A percentile compares a stretch with the other conserved stretches of the same genome.
Evolutionary conservation across 2,329 filamentous ascomycete genomes (phyloP).

Genomic region (Microdochium trichocladiopsis): DNA sequence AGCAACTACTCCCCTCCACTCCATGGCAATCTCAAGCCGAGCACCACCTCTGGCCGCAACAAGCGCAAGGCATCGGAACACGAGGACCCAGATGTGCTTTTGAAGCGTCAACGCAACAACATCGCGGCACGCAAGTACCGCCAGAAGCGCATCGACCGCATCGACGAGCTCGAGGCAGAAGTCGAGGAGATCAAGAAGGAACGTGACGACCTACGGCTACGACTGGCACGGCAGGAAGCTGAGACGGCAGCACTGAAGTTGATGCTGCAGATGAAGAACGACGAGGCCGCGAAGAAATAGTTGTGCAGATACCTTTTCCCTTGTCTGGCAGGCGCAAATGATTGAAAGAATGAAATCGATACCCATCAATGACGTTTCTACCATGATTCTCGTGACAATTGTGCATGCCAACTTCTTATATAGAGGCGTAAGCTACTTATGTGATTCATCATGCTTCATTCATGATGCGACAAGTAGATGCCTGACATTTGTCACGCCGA

Average conservation of each 20-base stretch:
- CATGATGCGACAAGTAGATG: too few relatives aligned
- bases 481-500: too few relatives aligned
- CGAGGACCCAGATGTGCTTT: constrained; percentile 20
- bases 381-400: too few relatives aligned
- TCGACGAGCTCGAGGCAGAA: constrained; percentile 52
- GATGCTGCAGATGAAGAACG: constrained; percentile 28
- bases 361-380: too few relatives aligned
- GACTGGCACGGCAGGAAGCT: constrained; percentile 57
- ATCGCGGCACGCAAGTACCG: constrained; percentile 66
- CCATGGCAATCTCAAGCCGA: background rate
- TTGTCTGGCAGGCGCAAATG: background rate
- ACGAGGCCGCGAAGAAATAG: background rate
- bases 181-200: constrained; percentile 53
- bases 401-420: too few relatives aligned
- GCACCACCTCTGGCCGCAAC: constrained; percentile 2
- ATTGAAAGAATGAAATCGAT: background rate
- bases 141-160: constrained; percentile 62
- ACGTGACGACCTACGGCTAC: constrained; percentile 55
- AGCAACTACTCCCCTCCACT: background rate
- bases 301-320: background rate
- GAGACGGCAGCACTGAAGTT: constrained; percentile 55
- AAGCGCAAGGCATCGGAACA: constrained; percentile 12
- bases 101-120: constrained; percentile 62
- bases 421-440: too few relatives aligned
- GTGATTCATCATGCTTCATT: too few relatives aligned